phyloP scores from a whole-genome alignment of 495 filamentous ascomycete species.

The Cenococcum geophilum region DNA sequence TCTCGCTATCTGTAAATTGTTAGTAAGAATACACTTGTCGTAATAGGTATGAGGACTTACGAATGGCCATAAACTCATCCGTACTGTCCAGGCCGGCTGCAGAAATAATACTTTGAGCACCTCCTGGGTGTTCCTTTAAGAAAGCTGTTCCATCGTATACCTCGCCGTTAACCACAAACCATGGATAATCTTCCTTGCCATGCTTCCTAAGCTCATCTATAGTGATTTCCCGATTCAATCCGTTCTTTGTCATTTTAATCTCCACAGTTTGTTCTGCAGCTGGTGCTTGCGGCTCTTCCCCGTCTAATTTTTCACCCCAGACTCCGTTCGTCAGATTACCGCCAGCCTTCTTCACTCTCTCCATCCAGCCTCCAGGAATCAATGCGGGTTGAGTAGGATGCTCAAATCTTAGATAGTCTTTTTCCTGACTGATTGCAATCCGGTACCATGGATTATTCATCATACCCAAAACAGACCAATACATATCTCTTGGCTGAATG shows the following conservation, averaged over 20 bases:
- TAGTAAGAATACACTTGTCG: slow-evolving; percentile 1
- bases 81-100: slow-evolving; percentile 81
- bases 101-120: slow-evolving; percentile 78
- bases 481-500: slow-evolving; percentile 87
- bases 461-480: slow-evolving; percentile 95
- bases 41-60: slow-evolving; percentile 48
- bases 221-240: slow-evolving; percentile 55
- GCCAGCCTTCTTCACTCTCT: slow-evolving; percentile 80
- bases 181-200: slow-evolving; percentile 60
- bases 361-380: slow-evolving; percentile 90
- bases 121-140: slow-evolving; percentile 81
- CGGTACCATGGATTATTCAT: slow-evolving; percentile 99
- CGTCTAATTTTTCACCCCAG: slow-evolving; percentile 72
- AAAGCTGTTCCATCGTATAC: slow-evolving; percentile 88
- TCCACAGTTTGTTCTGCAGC: slow-evolving; percentile 49
- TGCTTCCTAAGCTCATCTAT: slow-evolving; percentile 69
- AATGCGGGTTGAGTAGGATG: slow-evolving; percentile 83
- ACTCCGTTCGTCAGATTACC: slow-evolving; percentile 75
- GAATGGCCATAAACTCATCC: slow-evolving; percentile 92
- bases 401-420: slow-evolving; percentile 65
- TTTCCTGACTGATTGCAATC: slow-evolving; percentile 69
- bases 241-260: slow-evolving; percentile 75
- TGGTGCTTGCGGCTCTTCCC: slow-evolving; percentile 47
- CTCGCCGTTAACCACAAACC: slow-evolving; percentile 89
- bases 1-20: slow-evolving; percentile 66